Base-by-base conservation (phyloP, 2,329 filamentous ascomycete genomes). In the Colletotrichum melonis region DNA sequence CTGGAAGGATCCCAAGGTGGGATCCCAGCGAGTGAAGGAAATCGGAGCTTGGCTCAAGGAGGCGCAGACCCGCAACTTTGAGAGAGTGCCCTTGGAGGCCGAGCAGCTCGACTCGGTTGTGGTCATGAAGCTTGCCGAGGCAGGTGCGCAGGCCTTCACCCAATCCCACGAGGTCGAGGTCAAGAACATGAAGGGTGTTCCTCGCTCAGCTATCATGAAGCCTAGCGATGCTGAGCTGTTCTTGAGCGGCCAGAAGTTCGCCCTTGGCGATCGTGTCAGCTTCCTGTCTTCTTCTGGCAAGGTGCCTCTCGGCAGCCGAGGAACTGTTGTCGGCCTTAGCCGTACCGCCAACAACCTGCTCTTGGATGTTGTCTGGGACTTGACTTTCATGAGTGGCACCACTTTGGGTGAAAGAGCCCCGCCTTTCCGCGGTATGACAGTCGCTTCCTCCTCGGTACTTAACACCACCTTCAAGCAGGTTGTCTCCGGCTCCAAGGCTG, bases 171-270 rank as follows among this genome's bases (percentile, higher is more conserved):
- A 87, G 16, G 83, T 87, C 38, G 88, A 91, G 52, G 86, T 90
- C 65, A 94, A 92, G 85, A 93, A 91, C 79, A 88, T 98, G 75
- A 92, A 91, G 72, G 92, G 92, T 68, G 95, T 98, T 57, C 97
- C 97, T 63, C 92, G 97, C 65, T 92, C 92, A 77, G 97, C 95
- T 9, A 86, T 99, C 22, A 88, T 99, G 79, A 97, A 97, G 80
- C 97, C 97, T n/a, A 89, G 92, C 1, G 97, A 99, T 83, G 95
- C 95, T n/a, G 95, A 98, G 82, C 94, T 98, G 81, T 92, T 95
- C 66, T 90, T 98, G 54, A 92, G 94, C 69, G 93, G 93, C 80
- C 97, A 99, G 82, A 88, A 83, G 24, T 99, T 98, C 83, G 83
- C 84, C 68, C 89, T 99, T 38, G 97, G 97, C 67, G 95, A 99